Base-by-base conservation (phyloP, 164 flowering plant species). In the Piper longum region DNA sequence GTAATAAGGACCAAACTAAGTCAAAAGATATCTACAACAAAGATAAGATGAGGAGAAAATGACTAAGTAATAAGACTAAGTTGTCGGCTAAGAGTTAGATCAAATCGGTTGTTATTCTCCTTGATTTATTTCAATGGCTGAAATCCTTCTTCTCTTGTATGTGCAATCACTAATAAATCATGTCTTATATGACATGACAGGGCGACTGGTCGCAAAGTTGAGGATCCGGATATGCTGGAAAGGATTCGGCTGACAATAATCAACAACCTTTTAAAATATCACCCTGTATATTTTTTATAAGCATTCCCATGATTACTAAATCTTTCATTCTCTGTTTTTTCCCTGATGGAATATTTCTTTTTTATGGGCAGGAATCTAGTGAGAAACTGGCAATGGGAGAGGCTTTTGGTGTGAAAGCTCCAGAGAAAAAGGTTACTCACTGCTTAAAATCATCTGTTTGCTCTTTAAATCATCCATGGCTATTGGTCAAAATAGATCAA, bases 341-440 rank as follows among this genome's bases (percentile, higher is more conserved):
- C 62, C 5, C 26, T 5, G 54, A 43, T 16, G 45, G 58, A 48
- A 4, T 11, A 62, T n/a, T 54, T 4, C 58, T 6, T 7, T 26
- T 26, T 26, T 17, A 36, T 56, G 64, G 57, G 12, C 68, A 93
- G 97, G 99, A 93, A 74, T 90, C 93, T 64, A 93, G 97, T 71
- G 84, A 72, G 68, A 74, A 64, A 62, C 96, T 89, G 72, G 96
- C 93, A 18, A 78, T 89, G 91, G 96, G 96, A 54, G 93, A 86
- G 72, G 85, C 84, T 63, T 93, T 93, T 80, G 99, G 99, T 65
- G 77, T 88, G 62, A 83, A 83, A 73, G 83, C 92, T 68, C 95
- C 97, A 56, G 76, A 75, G 65, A 80, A 81, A 74, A 85, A 90
- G 96, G 97, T 93, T 57, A 75, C 45, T 1, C 19, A 41, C 2